These are phyloP conservation scores for Aspergillus hiratsukae DNA, from an alignment of 2,329 filamentous ascomycete species.

Conservation along the genomic window DNA sequence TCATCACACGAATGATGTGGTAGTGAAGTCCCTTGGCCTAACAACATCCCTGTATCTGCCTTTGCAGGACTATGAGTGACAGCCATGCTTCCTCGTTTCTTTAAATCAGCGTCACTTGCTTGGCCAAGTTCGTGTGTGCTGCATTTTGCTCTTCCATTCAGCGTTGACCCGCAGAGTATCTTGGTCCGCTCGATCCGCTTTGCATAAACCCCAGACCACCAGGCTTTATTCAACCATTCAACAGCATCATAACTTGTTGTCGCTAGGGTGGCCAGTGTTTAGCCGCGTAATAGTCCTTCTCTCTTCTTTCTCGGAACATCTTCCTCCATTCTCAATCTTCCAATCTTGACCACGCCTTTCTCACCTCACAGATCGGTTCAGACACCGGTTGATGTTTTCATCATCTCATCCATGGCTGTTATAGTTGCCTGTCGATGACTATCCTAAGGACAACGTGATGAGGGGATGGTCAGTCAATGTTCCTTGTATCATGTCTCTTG, in stretches of 20 bases:
- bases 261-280: constrained; percentile 11
- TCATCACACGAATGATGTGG: not conserved
- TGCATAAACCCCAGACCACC: constrained; percentile 7
- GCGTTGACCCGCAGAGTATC: not conserved
- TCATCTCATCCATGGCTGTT: constrained; percentile 20
- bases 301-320: not conserved
- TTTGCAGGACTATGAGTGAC: not conserved
- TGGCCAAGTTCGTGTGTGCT: not conserved
- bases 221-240: constrained; percentile 9
- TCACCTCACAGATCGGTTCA: constrained; percentile 5
- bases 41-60: not conserved
- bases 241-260: constrained; percentile 17
- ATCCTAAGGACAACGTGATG: constrained; percentile 29
- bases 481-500: not conserved
- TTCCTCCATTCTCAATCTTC: not conserved
- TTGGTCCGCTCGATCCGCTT: not conserved
- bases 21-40: not conserved
- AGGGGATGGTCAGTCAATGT: constrained; percentile 33
- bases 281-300: constrained; percentile 13
- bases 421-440: constrained; percentile 12
- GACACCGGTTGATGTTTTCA: constrained; percentile 8
- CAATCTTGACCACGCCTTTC: not conserved
- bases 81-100: not conserved
- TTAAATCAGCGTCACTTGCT: not conserved
- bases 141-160: not conserved